Evolutionary conservation across 2,329 filamentous ascomycete genomes (phyloP), one percentile per base, ranked within the genome.

Genomic region (Aspergillus novoparasiticus): DNA sequence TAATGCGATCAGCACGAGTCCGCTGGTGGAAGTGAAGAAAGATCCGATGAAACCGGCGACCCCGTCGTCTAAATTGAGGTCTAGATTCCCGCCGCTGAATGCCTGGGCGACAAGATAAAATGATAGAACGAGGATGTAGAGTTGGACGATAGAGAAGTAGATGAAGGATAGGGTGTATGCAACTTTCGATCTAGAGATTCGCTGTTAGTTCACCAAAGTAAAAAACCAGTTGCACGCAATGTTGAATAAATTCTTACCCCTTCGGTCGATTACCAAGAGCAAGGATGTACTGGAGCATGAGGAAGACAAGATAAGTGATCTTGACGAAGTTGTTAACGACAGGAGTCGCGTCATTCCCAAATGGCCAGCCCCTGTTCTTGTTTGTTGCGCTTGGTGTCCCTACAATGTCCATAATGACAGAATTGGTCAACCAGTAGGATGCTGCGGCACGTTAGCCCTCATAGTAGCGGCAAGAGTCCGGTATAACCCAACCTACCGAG

Each of bases 201-300:
- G 39, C n/a, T 39, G 46, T 21, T 30, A 21, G 21, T 21, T 9
- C 9, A 2, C 1, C 26, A n/a, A 4, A 16, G 4, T n/a, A 4
- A 11, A 28, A 23, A 16, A 9, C 14, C 3, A 4, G 5, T 32
- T 2, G 12, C 30, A 12, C 11, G 14, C 12, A 16, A 9, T 1
- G n/a, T 26, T 4, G 26, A 32, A 19, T 10, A 1, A 14, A 9
- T 14, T 26, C 59, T 57, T 39, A 97, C 65, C 92, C 95, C 83
- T 99, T 99, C 14, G 95, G 95, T 75, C 95, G 86, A 82, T 99
- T 99, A 80, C 95, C 95, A 62, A 99, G 87, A 23, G 95, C 95
- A 66, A 99, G 85, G 74, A 99, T 96, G 80, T 99, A 99, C 81
- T 99, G 95, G 65, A 98, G 83, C 61, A 97, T 87, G 63, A 99